Evolutionary conservation across 768 basidiomycete genomes (phyloP), one percentile per base, ranked within the genome.

Genomic region (Exidia glandulosa): DNA sequence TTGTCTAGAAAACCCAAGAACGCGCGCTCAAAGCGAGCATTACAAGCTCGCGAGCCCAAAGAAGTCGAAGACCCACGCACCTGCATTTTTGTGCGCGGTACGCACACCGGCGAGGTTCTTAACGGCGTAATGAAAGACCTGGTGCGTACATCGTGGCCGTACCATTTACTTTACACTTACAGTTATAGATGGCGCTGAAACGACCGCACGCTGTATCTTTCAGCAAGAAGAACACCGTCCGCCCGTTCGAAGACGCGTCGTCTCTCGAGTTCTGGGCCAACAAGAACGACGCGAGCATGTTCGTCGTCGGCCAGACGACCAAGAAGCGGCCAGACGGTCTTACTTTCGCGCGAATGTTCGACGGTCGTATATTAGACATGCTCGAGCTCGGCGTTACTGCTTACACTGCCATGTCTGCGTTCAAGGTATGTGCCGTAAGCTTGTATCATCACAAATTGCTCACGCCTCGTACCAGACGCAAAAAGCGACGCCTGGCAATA

Each of bases 251-350:
- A 66, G 79, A 89, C 60, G 69, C 80, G 25, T 74, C 85, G 3
- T 91, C 92, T 1, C 77, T 99, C 33, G 91, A 90, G 64, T 98
- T 98, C 71, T 99, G 94, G 91, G 78, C 87, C 1, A 68, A 76
- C 13, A 99, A 98, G 75, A 98, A 98, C 73, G 96, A 98, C 65
- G 93, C 94, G 2, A 86, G 86, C 2, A 76, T 98, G 69, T 96
- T 97, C 68, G 74, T 95, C 13, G 74, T 96, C 33, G 96, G 93
- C 1, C 87, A 94, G 66, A 91, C 87, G 66, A 90, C 86, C 30
- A 99, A 99, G 74, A 99, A 99, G 70, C 77, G 94, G 57, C 96
- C 95, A 7, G 79, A 97, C 66, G 86, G 88, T 29, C 72, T 99
- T 62, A 84, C 87, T 0, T 83, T 97, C 66, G 88, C 85, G 5